Base-by-base conservation (phyloP, 2,329 filamentous ascomycete species). In the Tolypocladium tropicale region DNA sequence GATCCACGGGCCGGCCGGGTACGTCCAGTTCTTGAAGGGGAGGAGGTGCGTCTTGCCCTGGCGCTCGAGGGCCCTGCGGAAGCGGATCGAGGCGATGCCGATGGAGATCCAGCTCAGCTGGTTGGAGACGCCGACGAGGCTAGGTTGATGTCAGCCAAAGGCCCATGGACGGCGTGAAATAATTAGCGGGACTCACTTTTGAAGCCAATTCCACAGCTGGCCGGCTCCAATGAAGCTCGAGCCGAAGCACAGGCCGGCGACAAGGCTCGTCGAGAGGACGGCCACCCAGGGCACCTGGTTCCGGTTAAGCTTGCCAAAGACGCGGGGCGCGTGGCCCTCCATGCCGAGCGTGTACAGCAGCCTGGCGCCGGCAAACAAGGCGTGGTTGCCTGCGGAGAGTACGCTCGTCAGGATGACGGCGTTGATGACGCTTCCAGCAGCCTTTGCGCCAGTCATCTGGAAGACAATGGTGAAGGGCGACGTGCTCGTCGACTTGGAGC, bases 71-170 rank as follows among this genome's bases (percentile, higher is more conserved):
- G 74, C 84, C 4, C 74, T 69, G 30, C 84, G 81, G 72, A 87
- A 87, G 30, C 84, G 81, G n/a, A 87, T 70, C 0, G 82, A 86
- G 0, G 84, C 79, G 55, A 86, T 73, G 7, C 82, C 79, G 57
- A 87, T 88, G 56, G 80, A 76, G 61, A 82, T 78, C 83, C 84
- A 87, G 53, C 81, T 81, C 5, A 87, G 70, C 68, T 86, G 84
- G 65, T 86, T 86, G 0, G 83, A 85, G 0, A 87, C 84, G 12
- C 83, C 83, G 55, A 87, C 82, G 50, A 87, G 78, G 57, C 76
- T 79, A 52, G 3, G 2, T 18, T 6, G 23, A 49, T 30, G 33
- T 53, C 25, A 61, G 64, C 58, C 25, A 5, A 7, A 14, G 18
- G n/a, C 32, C 49, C 18, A 52, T 53, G 28, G 23, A 14, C 5